phyloP scores from a whole-genome alignment of 441 rosid genomes.

The Cnidoscolus chayamansa region DNA sequence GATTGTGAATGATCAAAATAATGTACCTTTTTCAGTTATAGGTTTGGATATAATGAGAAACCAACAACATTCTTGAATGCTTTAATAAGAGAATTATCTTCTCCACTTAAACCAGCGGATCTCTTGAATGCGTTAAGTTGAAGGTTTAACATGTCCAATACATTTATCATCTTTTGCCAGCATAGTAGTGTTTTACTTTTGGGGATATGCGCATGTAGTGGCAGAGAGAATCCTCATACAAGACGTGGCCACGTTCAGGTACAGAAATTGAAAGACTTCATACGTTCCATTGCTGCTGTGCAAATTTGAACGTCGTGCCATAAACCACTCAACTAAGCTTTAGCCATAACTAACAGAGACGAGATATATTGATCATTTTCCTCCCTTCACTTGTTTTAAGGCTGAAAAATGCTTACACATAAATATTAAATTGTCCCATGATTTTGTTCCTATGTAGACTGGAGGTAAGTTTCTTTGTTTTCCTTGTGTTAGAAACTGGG shows the following conservation, averaged over 20 bases:
- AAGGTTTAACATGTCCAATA: background rate
- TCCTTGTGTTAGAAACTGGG: background rate
- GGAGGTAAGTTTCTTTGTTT: background rate
- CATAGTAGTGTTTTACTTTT: slow-evolving; percentile 7
- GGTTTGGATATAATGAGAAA: slow-evolving; percentile 80
- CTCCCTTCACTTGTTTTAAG: background rate
- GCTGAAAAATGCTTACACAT: background rate
- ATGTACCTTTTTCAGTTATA: slow-evolving; percentile 49
- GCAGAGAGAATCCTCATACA: slow-evolving; percentile 65
- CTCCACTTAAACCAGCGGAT: background rate
- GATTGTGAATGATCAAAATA: background rate
- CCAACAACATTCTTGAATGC: slow-evolving; percentile 82
- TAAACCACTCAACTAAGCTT: background rate
- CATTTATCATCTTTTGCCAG: slow-evolving; percentile 4
- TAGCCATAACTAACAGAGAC: background rate
- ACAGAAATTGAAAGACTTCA: slow-evolving; percentile 2
- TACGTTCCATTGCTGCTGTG: background rate
- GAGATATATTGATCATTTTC: background rate
- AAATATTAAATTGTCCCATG: background rate
- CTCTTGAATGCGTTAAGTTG: background rate
- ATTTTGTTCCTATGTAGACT: background rate
- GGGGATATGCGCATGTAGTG: slow-evolving; percentile 42
- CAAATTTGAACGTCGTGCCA: slow-evolving; percentile 3
- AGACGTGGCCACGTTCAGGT: slow-evolving; percentile 82
- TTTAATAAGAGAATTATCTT: slow-evolving; percentile 37